Evolutionary conservation across 2,329 filamentous ascomycete genomes (phyloP), one percentile per base, ranked within the genome.

Genomic region (Phialocephala subalpina): DNA sequence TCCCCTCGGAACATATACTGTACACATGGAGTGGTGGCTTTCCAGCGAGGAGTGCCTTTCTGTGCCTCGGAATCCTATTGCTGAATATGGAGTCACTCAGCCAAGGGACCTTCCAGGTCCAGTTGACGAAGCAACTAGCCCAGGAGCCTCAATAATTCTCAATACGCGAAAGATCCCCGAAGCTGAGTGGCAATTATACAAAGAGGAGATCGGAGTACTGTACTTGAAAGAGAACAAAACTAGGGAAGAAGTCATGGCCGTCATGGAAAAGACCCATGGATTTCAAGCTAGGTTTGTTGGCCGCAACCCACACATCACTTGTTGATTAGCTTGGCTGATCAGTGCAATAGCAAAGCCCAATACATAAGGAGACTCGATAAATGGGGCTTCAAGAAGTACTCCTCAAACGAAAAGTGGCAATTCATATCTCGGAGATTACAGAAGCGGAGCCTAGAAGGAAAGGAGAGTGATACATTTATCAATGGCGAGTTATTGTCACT

Each of bases 311-410:
- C 22, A 20, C 35, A 53, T n/a, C 40, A 53, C 61, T 53, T 27
- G n/a, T 22, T 27, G 62, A 25, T 25, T 20, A 22, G 14, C 14
- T 27, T 49, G 45, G 25, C 45, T 25, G 20, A 22, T 20, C 22
- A 1, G 45, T 53, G n/a, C n/a, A n/a, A n/a, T 53, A 68, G 66
- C 2, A 68, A 68, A 65, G 38, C 61, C 29, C 68, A 70, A 62
- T 70, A 70, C 47, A 64, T 27, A 14, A 40, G 66, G 60, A 70
- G 63, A 61, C 60, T 70, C 42, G 58, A 64, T 36, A 40, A 68
- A 61, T 66, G 63, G 63, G 36, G 45, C 29, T 42, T 70, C 18
- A 36, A 38, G 47, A 70, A 70, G 42, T 56, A 68, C 27, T 64
- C 61, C 6, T 68, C 66, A 52, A 56, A 22, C 45, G 68, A 66